Conservation (phyloP, 495 filamentous ascomycete genomes). For the Aspergillus nanangensis region DNA sequence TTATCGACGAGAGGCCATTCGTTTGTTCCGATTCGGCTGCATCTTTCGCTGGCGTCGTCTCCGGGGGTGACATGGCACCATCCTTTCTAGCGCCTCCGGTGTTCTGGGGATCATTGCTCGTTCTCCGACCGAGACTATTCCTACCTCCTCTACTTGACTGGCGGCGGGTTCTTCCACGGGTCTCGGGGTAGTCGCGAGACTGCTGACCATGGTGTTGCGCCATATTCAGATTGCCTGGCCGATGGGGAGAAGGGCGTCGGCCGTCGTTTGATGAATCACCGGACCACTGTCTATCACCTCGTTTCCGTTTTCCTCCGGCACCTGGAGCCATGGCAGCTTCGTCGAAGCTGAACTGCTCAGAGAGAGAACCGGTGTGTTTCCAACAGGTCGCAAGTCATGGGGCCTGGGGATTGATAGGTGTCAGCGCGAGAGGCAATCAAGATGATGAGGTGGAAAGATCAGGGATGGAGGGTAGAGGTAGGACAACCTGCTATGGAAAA, state of each 20-base stretch:
- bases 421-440: slow-evolving; percentile 11
- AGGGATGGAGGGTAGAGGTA: background rate
- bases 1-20: slow-evolving; percentile 18
- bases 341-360: slow-evolving; percentile 23
- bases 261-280: slow-evolving; percentile 48
- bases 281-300: slow-evolving; percentile 49
- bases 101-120: slow-evolving; percentile 28
- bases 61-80: slow-evolving; percentile 37
- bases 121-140: slow-evolving; percentile 29
- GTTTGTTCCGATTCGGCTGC: slow-evolving; percentile 17
- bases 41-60: slow-evolving; percentile 24
- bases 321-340: slow-evolving; percentile 45
- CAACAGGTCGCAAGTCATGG: slow-evolving; percentile 38
- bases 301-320: slow-evolving; percentile 54
- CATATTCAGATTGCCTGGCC: slow-evolving; percentile 54
- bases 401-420: slow-evolving; percentile 15
- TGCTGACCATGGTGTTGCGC: slow-evolving; percentile 52
- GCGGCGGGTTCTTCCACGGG: slow-evolving; percentile 41
- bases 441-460: background rate
- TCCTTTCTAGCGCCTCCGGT: slow-evolving; percentile 26
- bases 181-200: slow-evolving; percentile 37
- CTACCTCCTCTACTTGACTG: slow-evolving; percentile 39
- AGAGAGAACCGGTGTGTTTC: slow-evolving; percentile 23
- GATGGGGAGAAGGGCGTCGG: slow-evolving; percentile 59
- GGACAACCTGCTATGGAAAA: slow-evolving; percentile 15